Conservation (phyloP, 2,329 filamentous ascomycete species). For the Trichoderma sp. region DNA sequence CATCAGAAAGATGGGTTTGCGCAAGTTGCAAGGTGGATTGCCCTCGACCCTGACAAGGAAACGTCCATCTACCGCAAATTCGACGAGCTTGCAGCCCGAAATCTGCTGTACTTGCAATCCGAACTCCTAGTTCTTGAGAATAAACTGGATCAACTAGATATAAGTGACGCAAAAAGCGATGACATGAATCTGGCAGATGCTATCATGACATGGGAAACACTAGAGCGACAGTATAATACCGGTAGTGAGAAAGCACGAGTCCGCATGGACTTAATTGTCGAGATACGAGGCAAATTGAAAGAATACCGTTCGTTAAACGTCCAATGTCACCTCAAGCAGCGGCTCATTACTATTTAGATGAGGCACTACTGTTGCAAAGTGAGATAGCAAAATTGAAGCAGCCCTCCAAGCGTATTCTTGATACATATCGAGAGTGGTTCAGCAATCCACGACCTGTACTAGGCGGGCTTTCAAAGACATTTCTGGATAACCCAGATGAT, state of each 20-base stretch:
- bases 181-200: neutral
- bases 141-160: neutral
- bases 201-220: neutral
- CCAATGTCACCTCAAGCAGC: rapidly evolving
- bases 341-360: neutral
- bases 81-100: neutral
- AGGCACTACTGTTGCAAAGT: neutral
- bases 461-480: neutral
- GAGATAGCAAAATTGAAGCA: neutral
- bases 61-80: neutral
- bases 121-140: neutral
- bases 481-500: neutral
- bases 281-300: neutral
- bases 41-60: neutral
- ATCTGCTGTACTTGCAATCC: neutral
- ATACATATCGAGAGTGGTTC: neutral
- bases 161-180: neutral
- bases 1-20: neutral
- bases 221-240: neutral
- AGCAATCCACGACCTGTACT: neutral
- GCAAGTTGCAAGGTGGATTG: neutral
- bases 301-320: neutral
- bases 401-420: neutral
- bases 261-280: neutral
- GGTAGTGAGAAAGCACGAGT: neutral